Percentiles rank a stretch among this genome's conserved stretches.
phyloP scores from a whole-genome alignment of 2,329 filamentous ascomycete genomes.

The Fusarium verticillioides region DNA sequence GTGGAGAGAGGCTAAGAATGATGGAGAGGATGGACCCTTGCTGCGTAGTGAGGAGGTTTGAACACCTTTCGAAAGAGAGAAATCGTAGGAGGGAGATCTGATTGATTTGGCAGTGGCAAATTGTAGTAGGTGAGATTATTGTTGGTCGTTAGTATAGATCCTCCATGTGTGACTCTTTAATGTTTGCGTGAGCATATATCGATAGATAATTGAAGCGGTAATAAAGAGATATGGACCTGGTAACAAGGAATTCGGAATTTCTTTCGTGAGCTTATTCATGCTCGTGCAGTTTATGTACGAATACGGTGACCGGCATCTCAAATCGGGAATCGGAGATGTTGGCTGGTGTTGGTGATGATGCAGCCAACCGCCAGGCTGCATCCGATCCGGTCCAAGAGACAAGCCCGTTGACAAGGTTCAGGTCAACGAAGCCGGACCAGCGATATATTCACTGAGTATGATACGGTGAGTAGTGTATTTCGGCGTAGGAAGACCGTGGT shows the following conservation, averaged over 20 bases:
- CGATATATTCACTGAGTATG: neutral
- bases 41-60: conserved; percentile 29
- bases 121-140: neutral
- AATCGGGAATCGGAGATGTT: conserved; percentile 24
- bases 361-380: conserved; percentile 14
- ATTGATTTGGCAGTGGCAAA: neutral
- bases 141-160: neutral
- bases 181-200: neutral
- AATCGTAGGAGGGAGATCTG: neutral
- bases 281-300: conserved; percentile 22
- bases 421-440: conserved; percentile 7
- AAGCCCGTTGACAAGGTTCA: neutral
- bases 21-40: conserved; percentile 35
- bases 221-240: neutral
- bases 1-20: conserved; percentile 31
- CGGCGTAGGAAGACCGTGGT: neutral
- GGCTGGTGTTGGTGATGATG: conserved; percentile 12
- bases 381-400: conserved; percentile 17
- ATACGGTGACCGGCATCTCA: conserved; percentile 35
- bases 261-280: neutral
- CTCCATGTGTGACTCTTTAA: neutral
- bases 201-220: neutral
- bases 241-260: neutral
- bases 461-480: too few relatives aligned
- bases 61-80: conserved; percentile 22